Evolutionary conservation across 2,329 filamentous ascomycete genomes (phyloP).

Genomic region (Geosmithia morbida): DNA sequence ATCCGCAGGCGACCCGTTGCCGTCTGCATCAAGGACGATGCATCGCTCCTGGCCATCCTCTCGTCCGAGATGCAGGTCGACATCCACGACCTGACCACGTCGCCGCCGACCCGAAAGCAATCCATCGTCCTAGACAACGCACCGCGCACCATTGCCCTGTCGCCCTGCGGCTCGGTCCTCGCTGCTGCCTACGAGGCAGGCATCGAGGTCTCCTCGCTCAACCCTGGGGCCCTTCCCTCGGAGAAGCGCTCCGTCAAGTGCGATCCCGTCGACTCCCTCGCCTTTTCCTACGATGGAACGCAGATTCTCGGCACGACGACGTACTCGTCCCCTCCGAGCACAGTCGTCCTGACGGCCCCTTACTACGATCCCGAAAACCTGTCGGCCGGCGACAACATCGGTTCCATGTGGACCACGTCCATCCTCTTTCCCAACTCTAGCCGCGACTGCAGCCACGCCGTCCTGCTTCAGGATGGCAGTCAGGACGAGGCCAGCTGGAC

Average conservation of each 20-base stretch:
- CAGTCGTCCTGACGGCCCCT: slow-evolving; percentile 65
- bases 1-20: slow-evolving; percentile 62
- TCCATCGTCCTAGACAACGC: slow-evolving; percentile 66
- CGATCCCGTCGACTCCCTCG: slow-evolving; percentile 56
- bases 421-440: slow-evolving; percentile 75
- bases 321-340: slow-evolving; percentile 48
- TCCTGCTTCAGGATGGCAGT: slow-evolving; percentile 47
- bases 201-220: slow-evolving; percentile 75
- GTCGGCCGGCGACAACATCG: slow-evolving; percentile 49
- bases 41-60: slow-evolving; percentile 60
- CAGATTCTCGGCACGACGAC: slow-evolving; percentile 65
- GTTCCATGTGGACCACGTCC: slow-evolving; percentile 71
- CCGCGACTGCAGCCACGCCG: slow-evolving; percentile 63
- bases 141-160: slow-evolving; percentile 65
- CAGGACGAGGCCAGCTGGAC: slow-evolving; percentile 59
- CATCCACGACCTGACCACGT: slow-evolving; percentile 56
- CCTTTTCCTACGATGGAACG: slow-evolving; percentile 65
- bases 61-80: slow-evolving; percentile 76
- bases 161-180: slow-evolving; percentile 67
- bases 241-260: slow-evolving; percentile 68
- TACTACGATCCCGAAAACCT: slow-evolving; percentile 62
- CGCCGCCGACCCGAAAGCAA: slow-evolving; percentile 55
- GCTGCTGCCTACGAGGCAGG: slow-evolving; percentile 76
- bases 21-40: slow-evolving; percentile 68
- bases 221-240: slow-evolving; percentile 44